phyloP scores from a whole-genome alignment of 2,329 filamentous ascomycete genomes.

The Arthrobotrys iridis region DNA sequence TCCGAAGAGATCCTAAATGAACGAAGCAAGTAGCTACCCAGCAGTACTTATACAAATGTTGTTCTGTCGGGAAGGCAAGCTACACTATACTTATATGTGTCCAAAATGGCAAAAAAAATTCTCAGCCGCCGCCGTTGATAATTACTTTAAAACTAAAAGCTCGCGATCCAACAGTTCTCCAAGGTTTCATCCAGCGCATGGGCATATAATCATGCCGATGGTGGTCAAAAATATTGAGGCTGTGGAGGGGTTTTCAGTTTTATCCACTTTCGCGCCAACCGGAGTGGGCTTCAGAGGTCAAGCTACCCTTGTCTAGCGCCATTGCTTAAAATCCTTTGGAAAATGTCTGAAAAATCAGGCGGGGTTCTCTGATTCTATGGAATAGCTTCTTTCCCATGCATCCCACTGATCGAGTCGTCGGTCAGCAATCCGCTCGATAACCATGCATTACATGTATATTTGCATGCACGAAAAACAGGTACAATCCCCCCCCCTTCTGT shows the following conservation, averaged over 20 bases:
- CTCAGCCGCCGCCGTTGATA: constrained; percentile 14
- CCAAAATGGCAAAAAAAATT: constrained; percentile 48
- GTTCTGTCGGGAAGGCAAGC: background rate
- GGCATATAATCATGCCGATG: background rate
- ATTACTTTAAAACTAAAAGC: no score
- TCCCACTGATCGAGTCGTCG: background rate
- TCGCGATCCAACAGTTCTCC: constrained; percentile 7
- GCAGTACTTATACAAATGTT: background rate
- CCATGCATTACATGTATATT: background rate
- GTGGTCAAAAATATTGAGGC: constrained; percentile 1
- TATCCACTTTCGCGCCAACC: background rate
- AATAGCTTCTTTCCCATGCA: constrained; percentile 28
- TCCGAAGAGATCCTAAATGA: background rate
- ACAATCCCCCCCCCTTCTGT: background rate
- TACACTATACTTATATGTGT: constrained; percentile 27
- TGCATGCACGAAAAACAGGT: constrained; percentile 14
- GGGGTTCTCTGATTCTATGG: constrained; percentile 30
- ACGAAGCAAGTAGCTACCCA: no score
- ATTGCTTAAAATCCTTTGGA: constrained; percentile 43
- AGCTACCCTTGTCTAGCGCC: constrained; percentile 44
- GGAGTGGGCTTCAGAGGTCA: background rate
- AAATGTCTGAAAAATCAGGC: constrained; percentile 19
- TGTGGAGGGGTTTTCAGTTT: constrained; percentile 17
- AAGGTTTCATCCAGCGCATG: constrained; percentile 11
- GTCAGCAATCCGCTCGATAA: background rate